These are phyloP conservation scores for Colletotrichum sp. DNA, from an alignment of 2,329 filamentous ascomycete species.

Conservation along the genomic window DNA sequence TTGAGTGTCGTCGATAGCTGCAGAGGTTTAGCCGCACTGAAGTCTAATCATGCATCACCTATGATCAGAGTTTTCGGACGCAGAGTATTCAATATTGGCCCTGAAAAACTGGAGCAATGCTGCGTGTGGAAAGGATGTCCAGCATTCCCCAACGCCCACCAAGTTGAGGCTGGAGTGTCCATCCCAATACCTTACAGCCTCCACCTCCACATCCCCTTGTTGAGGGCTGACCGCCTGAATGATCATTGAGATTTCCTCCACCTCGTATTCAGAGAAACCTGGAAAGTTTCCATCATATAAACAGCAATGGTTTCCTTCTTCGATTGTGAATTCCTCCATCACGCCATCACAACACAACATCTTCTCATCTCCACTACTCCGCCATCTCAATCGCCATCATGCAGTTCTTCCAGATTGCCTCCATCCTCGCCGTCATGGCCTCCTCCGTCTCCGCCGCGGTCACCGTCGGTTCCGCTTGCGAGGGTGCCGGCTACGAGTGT, in stretches of 20 bases:
- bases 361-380: not conserved
- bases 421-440: not conserved
- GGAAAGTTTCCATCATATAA: not conserved
- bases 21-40: not conserved
- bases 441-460: not conserved
- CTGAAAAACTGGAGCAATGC: not conserved
- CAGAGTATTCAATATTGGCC: not conserved
- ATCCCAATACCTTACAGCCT: not conserved
- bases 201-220: not conserved
- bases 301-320: not conserved
- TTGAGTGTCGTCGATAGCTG: not conserved
- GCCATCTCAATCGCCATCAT: not conserved
- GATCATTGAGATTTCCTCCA: not conserved
- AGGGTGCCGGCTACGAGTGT: not conserved
- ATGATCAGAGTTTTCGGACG: not conserved
- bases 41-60: not conserved
- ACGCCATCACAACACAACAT: not conserved
- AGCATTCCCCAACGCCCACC: not conserved
- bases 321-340: not conserved
- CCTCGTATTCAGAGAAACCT: not conserved
- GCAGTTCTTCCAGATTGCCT: not conserved
- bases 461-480: not conserved
- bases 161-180: not conserved
- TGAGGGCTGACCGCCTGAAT: not conserved
- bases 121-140: not conserved